These are phyloP conservation scores for Dictyostelium brefeldianum DNA, from an alignment of 78 protist species.

Conservation along the genomic window DNA sequence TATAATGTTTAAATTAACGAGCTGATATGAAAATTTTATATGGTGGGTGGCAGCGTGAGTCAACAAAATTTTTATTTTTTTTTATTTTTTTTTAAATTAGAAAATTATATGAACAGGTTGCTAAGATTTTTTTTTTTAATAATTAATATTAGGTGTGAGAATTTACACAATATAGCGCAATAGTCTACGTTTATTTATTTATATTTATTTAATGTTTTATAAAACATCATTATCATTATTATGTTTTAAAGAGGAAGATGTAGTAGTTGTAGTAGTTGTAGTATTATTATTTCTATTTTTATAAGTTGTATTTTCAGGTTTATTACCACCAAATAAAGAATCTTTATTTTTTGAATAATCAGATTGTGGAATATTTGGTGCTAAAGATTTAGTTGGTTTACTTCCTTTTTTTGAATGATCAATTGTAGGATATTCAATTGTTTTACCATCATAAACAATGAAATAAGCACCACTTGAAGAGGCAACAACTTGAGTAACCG, in stretches of 20 bases:
- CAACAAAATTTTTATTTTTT: no score
- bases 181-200: no score
- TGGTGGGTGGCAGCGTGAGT: no score
- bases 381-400: background rate
- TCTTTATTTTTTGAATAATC: slow-evolving; percentile 17
- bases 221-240: slow-evolving; percentile 9
- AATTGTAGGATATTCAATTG: background rate
- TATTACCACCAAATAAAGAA: slow-evolving; percentile 30
- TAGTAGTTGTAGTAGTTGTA: background rate
- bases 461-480: slow-evolving; percentile 27
- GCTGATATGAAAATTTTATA: no score
- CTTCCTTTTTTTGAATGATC: slow-evolving; percentile 13
- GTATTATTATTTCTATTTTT: background rate
- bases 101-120: no score
- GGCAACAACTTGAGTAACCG: slow-evolving; percentile 68
- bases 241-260: background rate
- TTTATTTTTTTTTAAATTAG: no score
- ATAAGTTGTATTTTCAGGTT: background rate
- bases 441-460: slow-evolving; percentile 59
- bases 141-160: no score
- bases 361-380: slow-evolving; percentile 18
- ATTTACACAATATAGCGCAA: no score
- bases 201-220: background rate
- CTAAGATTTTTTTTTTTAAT: no score
- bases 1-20: no score